Conservation (phyloP, 164 flowering plant species). For the Warburgia ugandensis region DNA sequence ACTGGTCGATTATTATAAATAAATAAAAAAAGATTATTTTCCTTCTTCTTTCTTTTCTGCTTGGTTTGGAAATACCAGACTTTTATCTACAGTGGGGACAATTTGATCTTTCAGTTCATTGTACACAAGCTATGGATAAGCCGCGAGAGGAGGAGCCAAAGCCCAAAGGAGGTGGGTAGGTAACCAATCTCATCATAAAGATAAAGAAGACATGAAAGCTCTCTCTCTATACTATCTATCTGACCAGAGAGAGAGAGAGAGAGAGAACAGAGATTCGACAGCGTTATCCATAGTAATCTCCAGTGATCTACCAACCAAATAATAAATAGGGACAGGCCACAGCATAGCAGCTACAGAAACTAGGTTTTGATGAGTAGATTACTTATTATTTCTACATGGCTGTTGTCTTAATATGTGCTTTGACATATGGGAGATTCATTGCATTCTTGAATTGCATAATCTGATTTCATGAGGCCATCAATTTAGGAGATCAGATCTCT, state of each 20-base stretch:
- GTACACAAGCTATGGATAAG: conserved; percentile 36
- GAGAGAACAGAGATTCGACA: neutral
- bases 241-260: neutral
- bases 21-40: too few species aligned
- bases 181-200: conserved; percentile 34
- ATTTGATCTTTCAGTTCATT: conserved; percentile 1
- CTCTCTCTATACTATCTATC: neutral
- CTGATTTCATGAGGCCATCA: too few species aligned
- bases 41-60: too few species aligned
- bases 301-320: conserved; percentile 30
- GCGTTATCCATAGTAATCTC: conserved; percentile 7
- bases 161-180: conserved; percentile 32
- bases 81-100: too few species aligned
- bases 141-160: conserved; percentile 44
- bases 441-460: too few species aligned
- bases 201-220: neutral
- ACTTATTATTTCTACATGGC: neutral
- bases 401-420: conserved; percentile 3
- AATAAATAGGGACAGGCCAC: conserved; percentile 10
- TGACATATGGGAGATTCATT: too few species aligned
- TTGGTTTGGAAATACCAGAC: too few species aligned
- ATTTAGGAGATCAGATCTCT: too few species aligned
- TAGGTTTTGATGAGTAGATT: too few species aligned
- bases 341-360: neutral
- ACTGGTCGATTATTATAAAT: too few species aligned